Percentiles rank a stretch among this genome's conserved stretches.
Evolutionary conservation across 2,329 filamentous ascomycete species (phyloP).

Genomic region (Alternaria solani): DNA sequence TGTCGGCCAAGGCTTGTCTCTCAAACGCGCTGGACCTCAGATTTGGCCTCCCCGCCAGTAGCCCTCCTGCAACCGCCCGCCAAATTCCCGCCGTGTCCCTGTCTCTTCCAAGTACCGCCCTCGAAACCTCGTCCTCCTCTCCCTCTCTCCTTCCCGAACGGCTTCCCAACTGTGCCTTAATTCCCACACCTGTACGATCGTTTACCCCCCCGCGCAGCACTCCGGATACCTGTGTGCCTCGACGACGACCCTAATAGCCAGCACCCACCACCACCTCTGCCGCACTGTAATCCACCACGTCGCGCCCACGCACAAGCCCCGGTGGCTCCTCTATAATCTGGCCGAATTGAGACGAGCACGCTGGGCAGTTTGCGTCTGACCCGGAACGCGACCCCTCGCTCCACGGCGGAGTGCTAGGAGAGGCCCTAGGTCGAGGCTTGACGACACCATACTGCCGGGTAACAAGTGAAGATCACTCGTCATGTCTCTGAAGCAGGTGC

Average conservation of each 20-base stretch:
- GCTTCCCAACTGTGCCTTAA: conserved; percentile 32
- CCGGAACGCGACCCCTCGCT: conserved; percentile 30
- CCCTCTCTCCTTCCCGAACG: conserved; percentile 19
- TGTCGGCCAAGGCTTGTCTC: conserved; percentile 42
- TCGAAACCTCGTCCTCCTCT: conserved; percentile 38
- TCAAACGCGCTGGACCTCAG: conserved; percentile 49
- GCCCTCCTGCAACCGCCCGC: conserved; percentile 48
- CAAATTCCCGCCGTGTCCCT: conserved; percentile 42
- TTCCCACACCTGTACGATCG: conserved; percentile 33
- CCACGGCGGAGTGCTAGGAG: conserved; percentile 38
- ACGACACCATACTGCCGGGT: conserved; percentile 54
- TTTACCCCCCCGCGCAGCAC: conserved; percentile 17
- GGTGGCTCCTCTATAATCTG: conserved; percentile 40
- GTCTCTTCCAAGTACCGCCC: conserved; percentile 38
- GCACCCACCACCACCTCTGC: conserved; percentile 17
- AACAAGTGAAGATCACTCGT: conserved; percentile 46
- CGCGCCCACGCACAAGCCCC: conserved; percentile 33
- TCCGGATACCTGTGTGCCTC: conserved; percentile 13
- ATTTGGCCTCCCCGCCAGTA: conserved; percentile 47
- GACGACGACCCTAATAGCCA: conserved; percentile 27
- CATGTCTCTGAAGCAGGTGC: conserved; percentile 61
- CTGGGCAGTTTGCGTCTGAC: conserved; percentile 27
- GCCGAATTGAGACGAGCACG: conserved; percentile 19
- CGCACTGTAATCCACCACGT: conserved; percentile 24
- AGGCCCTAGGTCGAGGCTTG: conserved; percentile 40